These are phyloP conservation scores for Plasmodium blacklocki DNA, from an alignment of 169 alveolate species.

Conservation along the genomic window DNA sequence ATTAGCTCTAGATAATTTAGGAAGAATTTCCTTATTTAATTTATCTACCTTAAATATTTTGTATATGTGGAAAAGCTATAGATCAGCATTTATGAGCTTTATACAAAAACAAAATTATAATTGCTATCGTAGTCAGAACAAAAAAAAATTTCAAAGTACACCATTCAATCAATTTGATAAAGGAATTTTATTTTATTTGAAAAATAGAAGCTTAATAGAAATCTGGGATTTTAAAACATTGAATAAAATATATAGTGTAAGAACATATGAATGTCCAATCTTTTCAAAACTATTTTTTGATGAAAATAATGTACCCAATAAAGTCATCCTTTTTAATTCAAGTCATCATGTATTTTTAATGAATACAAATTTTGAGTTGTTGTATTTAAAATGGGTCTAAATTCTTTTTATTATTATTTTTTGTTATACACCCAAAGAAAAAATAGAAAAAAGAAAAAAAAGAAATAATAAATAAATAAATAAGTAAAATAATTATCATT, in stretches of 20 bases:
- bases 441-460: too few species aligned
- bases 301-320: slow-evolving; percentile 32
- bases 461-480: too few species aligned
- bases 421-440: too few species aligned
- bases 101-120: slow-evolving; percentile 8
- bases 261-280: slow-evolving; percentile 42
- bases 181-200: slow-evolving; percentile 59
- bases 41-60: slow-evolving; percentile 39
- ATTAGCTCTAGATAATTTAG: slow-evolving; percentile 55
- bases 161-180: slow-evolving; percentile 13
- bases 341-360: slow-evolving; percentile 39
- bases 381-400: slow-evolving; percentile 50
- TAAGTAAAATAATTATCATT: too few species aligned
- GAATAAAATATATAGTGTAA: slow-evolving; percentile 38
- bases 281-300: slow-evolving; percentile 42
- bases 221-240: slow-evolving; percentile 63
- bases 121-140: background rate
- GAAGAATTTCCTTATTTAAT: slow-evolving; percentile 46
- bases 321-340: slow-evolving; percentile 43
- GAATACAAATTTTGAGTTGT: slow-evolving; percentile 42
- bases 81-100: slow-evolving; percentile 65
- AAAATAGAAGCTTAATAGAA: slow-evolving; percentile 61
- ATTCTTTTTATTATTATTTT: too few species aligned
- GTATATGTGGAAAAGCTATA: slow-evolving; percentile 71
- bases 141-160: background rate